Evolutionary conservation across 2,329 filamentous ascomycete species (phyloP).

Genomic region (Epichloe gansuensis): DNA sequence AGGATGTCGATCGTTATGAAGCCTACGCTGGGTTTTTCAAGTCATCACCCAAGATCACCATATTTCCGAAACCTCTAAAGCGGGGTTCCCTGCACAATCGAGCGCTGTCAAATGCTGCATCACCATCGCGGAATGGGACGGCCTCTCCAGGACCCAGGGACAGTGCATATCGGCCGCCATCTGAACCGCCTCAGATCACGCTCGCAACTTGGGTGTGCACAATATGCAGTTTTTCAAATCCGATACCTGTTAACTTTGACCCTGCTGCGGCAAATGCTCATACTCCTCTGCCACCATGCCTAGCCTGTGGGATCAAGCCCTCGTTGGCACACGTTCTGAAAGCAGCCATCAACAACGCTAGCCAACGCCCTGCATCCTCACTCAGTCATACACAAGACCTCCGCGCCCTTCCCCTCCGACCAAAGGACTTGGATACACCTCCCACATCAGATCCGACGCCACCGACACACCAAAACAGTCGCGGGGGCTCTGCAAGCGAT

Average conservation of each 20-base stretch:
- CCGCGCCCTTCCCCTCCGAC: background rate
- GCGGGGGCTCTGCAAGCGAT: conserved; percentile 3
- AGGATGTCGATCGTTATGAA: conserved; percentile 81
- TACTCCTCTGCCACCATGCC: conserved; percentile 71
- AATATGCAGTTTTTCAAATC: conserved; percentile 91
- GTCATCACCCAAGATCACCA: conserved; percentile 84
- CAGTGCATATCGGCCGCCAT: conserved; percentile 25
- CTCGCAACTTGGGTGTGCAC: conserved; percentile 87
- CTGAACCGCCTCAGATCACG: conserved; percentile 32
- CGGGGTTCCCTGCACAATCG: conserved; percentile 45
- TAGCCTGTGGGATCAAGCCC: conserved; percentile 90
- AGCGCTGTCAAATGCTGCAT: conserved; percentile 33
- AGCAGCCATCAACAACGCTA: conserved; percentile 66
- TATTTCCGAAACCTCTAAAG: conserved; percentile 71
- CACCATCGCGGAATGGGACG: conserved; percentile 32
- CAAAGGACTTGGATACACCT: background rate
- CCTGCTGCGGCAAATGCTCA: conserved; percentile 65
- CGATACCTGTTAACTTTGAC: conserved; percentile 87
- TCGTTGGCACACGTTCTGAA: conserved; percentile 72
- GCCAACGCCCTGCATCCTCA: conserved; percentile 31
- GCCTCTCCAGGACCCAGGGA: conserved; percentile 34
- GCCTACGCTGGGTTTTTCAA: conserved; percentile 91
- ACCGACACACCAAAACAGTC: background rate
- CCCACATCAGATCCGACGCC: background rate
- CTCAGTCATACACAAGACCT: background rate